These are phyloP conservation scores for Boletus sp. DNA, from an alignment of 1,284 basidiomycete species.

Conservation along the genomic window DNA sequence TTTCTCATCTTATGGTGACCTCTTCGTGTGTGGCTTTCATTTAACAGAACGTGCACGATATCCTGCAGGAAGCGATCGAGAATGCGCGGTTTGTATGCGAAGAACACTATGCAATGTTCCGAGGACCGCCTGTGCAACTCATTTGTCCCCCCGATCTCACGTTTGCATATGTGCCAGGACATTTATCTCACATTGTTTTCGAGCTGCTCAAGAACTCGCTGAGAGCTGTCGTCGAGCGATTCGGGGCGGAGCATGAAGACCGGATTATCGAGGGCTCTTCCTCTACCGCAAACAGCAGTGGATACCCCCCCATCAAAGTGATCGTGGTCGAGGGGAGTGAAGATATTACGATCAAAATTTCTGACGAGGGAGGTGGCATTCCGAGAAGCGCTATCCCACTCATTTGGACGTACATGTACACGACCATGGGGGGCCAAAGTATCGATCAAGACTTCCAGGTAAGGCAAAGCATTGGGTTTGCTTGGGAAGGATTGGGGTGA, in stretches of 20 bases:
- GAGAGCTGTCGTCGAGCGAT: slow-evolving; percentile 93
- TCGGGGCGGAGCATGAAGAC: slow-evolving; percentile 81
- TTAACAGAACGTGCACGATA: slow-evolving; percentile 84
- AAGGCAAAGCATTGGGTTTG: not conserved
- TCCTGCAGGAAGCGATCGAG: slow-evolving; percentile 96
- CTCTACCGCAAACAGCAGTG: slow-evolving; percentile 5
- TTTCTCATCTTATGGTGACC: slow-evolving; percentile 9
- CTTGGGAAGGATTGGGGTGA: not conserved
- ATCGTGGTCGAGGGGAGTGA: slow-evolving; percentile 95
- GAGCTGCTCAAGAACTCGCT: slow-evolving; percentile 98
- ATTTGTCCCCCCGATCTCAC: slow-evolving; percentile 88
- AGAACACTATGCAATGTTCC: slow-evolving; percentile 96
- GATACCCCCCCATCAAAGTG: slow-evolving; percentile 93
- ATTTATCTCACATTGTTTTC: slow-evolving; percentile 95
- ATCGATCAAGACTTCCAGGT: slow-evolving; percentile 81
- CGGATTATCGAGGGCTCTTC: slow-evolving; percentile 1
- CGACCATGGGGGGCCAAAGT: slow-evolving; percentile 90
- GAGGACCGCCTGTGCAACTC: slow-evolving; percentile 93
- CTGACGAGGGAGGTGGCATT: slow-evolving; percentile 95
- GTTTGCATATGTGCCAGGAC: slow-evolving; percentile 96
- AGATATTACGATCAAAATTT: slow-evolving; percentile 99
- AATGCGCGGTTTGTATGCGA: slow-evolving; percentile 98
- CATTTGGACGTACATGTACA: slow-evolving; percentile 99
- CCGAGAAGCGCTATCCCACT: slow-evolving; percentile 89
- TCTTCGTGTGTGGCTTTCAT: not conserved